A percentile compares a stretch with the other conserved stretches of the same genome.
phyloP scores from a whole-genome alignment of 2,329 filamentous ascomycete species.

The Paraphaeosphaeria minitans region DNA sequence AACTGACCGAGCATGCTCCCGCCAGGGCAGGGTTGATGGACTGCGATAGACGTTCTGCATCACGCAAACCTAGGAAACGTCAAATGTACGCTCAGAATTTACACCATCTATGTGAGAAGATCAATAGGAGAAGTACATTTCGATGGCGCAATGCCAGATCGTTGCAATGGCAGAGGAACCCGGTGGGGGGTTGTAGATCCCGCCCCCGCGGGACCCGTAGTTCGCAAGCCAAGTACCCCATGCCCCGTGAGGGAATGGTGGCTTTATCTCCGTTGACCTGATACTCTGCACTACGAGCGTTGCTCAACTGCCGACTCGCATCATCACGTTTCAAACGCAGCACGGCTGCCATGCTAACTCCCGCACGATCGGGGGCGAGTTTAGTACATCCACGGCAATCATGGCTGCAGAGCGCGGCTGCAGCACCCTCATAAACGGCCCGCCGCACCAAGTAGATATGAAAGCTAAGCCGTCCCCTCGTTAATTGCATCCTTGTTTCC shows the following conservation, averaged over 20 bases:
- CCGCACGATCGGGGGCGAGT: constrained; percentile 12
- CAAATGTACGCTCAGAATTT: constrained; percentile 7
- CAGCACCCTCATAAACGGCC: constrained; percentile 12
- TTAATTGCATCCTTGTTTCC: constrained; percentile 20
- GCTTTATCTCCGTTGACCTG: constrained; percentile 17
- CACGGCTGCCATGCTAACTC: constrained; percentile 14
- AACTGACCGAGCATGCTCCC: not conserved
- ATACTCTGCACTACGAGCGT: constrained; percentile 5
- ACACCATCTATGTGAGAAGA: constrained; percentile 11
- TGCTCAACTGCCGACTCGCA: constrained; percentile 26
- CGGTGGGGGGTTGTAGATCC: constrained; percentile 4
- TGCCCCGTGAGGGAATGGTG: not conserved
- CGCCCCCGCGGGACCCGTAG: constrained; percentile 18
- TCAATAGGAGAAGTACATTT: not conserved
- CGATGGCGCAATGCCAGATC: not conserved
- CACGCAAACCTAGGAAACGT: constrained; percentile 8
- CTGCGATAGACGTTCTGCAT: not conserved
- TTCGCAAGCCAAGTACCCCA: constrained; percentile 11
- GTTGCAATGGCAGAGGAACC: constrained; percentile 6
- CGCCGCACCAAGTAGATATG: constrained; percentile 10
- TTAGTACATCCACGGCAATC: constrained; percentile 14
- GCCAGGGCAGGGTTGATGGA: constrained; percentile 8
- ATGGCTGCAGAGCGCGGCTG: constrained; percentile 13
- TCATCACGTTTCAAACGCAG: constrained; percentile 11
- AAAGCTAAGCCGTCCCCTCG: constrained; percentile 12